Evolutionary conservation across 139 green algal genomes (phyloP).

Genomic region (Chlorella sp.): DNA sequence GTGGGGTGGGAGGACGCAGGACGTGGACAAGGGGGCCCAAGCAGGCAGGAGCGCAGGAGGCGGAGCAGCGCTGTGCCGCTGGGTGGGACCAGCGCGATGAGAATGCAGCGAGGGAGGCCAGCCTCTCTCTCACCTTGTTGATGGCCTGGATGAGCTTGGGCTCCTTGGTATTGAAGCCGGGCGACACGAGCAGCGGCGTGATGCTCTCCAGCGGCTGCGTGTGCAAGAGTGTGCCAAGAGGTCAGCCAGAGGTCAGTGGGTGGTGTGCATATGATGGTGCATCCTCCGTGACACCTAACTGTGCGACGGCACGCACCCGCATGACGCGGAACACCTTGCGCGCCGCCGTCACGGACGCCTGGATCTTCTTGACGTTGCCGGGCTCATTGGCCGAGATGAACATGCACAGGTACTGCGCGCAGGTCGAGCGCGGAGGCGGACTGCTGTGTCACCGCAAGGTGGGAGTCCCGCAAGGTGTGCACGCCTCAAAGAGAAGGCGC

Average conservation of each 20-base stretch:
- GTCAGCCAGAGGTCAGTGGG: neutral
- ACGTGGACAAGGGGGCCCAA: no score
- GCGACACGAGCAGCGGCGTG: conserved; percentile 63
- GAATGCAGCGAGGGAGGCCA: neutral
- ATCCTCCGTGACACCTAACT: no score
- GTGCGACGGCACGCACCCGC: conserved; percentile 40
- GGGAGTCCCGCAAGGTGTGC: neutral
- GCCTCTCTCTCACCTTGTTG: conserved; percentile 52
- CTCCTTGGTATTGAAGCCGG: conserved; percentile 53
- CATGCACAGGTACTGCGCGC: conserved; percentile 83
- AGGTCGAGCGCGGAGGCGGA: neutral
- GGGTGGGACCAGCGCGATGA: no score
- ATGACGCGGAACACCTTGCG: conserved; percentile 89
- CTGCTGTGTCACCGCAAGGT: neutral
- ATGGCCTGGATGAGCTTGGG: conserved; percentile 63
- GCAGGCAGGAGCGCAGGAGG: no score
- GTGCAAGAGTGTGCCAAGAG: conserved; percentile 10
- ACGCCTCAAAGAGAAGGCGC: no score
- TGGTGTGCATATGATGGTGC: neutral
- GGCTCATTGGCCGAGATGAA: conserved; percentile 79
- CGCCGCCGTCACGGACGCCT: conserved; percentile 77
- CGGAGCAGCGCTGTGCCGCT: no score
- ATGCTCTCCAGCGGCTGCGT: conserved; percentile 77
- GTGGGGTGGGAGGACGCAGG: no score
- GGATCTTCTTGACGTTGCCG: conserved; percentile 82